phyloP scores from a whole-genome alignment of 2,329 filamentous ascomycete genomes.

The Berkeleyomyces rouxiae region DNA sequence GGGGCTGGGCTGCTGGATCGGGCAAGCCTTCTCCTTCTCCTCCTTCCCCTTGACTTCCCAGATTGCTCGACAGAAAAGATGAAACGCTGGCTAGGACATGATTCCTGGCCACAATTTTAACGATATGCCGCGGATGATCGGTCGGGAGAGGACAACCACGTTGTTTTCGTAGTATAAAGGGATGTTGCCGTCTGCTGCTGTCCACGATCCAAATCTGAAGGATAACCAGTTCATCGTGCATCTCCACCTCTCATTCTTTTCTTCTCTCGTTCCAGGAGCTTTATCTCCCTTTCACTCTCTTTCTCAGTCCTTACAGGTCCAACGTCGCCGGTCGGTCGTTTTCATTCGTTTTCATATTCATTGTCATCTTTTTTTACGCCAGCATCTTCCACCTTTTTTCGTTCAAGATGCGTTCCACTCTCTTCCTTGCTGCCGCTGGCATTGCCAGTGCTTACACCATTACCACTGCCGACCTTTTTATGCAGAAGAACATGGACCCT shows the following conservation, averaged over 20 bases:
- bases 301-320: background rate
- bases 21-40: background rate
- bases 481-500: slow-evolving; percentile 22
- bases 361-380: background rate
- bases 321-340: background rate
- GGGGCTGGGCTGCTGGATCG: background rate
- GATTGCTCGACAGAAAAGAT: background rate
- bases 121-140: too few relatives aligned
- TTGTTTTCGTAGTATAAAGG: too few relatives aligned
- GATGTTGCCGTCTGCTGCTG: too few relatives aligned
- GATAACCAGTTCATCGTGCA: background rate
- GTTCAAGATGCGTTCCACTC: background rate
- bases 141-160: too few relatives aligned
- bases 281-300: background rate
- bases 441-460: slow-evolving; percentile 17
- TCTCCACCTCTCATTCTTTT: background rate
- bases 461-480: slow-evolving; percentile 18
- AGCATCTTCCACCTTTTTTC: background rate
- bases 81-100: background rate
- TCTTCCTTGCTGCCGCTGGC: background rate
- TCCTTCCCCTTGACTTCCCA: background rate
- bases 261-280: background rate
- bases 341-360: background rate
- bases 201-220: too few relatives aligned
- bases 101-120: too few relatives aligned